A percentile compares a stretch with the other conserved stretches of the same genome.
Conservation (phyloP, 371 early-diverging fungal genomes). For the Actinomucor elegans region DNA sequence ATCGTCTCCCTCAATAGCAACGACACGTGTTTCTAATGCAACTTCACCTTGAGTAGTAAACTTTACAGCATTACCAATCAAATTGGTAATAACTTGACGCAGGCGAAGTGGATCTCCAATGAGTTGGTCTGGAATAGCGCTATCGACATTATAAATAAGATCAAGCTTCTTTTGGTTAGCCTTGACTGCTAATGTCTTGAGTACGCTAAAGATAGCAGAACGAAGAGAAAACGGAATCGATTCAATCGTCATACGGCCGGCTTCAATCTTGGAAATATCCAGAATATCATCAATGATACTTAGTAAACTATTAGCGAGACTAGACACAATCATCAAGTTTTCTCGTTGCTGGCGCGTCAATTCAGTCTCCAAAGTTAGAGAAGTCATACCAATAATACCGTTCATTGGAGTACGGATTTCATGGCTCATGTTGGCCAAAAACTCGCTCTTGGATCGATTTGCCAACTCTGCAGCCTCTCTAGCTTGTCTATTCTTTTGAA, state of each 20-base stretch:
- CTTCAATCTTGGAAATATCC: slow-evolving; percentile 85
- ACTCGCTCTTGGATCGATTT: slow-evolving; percentile 73
- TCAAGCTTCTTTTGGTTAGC: slow-evolving; percentile 68
- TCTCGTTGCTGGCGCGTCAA: slow-evolving; percentile 77
- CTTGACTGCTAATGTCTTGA: slow-evolving; percentile 68
- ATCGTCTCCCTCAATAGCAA: slow-evolving; percentile 33
- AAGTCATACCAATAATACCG: slow-evolving; percentile 79
- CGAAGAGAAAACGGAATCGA: slow-evolving; percentile 67
- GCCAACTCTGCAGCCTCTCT: slow-evolving; percentile 77
- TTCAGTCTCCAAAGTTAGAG: slow-evolving; percentile 61
- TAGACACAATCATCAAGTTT: slow-evolving; percentile 70
- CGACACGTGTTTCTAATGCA: slow-evolving; percentile 45
- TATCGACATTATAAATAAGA: slow-evolving; percentile 63
- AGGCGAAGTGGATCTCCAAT: slow-evolving; percentile 77
- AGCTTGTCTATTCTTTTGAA: slow-evolving; percentile 70
- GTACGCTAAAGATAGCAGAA: slow-evolving; percentile 59
- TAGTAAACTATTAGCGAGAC: slow-evolving; percentile 65
- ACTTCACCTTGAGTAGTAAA: slow-evolving; percentile 77
- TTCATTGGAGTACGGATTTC: slow-evolving; percentile 80
- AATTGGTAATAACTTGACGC: slow-evolving; percentile 78
- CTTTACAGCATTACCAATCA: slow-evolving; percentile 84
- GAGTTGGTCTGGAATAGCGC: slow-evolving; percentile 65
- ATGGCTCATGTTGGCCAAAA: slow-evolving; percentile 77
- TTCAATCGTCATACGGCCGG: slow-evolving; percentile 75
- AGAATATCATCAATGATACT: slow-evolving; percentile 81